Evolutionary conservation across 768 basidiomycete genomes (phyloP), one percentile per base, ranked within the genome.

Genomic region (Leccinum subtestaceum): DNA sequence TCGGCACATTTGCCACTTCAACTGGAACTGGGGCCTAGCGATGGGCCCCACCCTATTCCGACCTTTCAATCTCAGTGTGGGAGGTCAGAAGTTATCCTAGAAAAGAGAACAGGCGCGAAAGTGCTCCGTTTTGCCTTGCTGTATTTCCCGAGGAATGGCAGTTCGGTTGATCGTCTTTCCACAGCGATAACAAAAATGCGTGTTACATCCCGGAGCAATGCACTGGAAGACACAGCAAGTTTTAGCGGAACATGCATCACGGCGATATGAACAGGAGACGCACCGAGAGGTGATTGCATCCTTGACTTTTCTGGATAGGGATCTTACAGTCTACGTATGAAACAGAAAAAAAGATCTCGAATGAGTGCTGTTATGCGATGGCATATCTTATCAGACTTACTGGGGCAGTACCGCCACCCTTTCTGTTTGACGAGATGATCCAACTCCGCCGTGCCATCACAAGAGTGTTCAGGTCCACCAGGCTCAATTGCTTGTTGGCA

Each of bases 371-470:
- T 52, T 13, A 55, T 57, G 25, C 43, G 4, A 36, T 43, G 52
- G 5, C 12, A 12, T 2, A n/a, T 6, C 12, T 32, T 32, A 5
- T 19, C 29, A 15, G 31, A 57, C 77, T 60, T 59, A 75, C 85
- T 84, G 55, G 87, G 83, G 63, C 87, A 88, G 62, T 80, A 78
- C 60, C 80, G 83, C 86, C 87, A 88, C 5, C 86, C 84, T 50
- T 77, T 69, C 55, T 75, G 63, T 46, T 71, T 67, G 81, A 86
- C 80, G 29, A 85, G 67, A 53, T 78, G 73, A 12, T 80, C 76
- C 19, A 87, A 71, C 60, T 87, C 85, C 1, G 76, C 71, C 1
- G 80, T 73, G 11, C 83, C 84, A 58, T 86, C 85, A 63, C 86
- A 88, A 1, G 82, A 81, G 64, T 86, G 84, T 52, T 72, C 67